phyloP scores from a whole-genome alignment of 2,329 filamentous ascomycete species.

The Ceratocystis eucalypticola region DNA sequence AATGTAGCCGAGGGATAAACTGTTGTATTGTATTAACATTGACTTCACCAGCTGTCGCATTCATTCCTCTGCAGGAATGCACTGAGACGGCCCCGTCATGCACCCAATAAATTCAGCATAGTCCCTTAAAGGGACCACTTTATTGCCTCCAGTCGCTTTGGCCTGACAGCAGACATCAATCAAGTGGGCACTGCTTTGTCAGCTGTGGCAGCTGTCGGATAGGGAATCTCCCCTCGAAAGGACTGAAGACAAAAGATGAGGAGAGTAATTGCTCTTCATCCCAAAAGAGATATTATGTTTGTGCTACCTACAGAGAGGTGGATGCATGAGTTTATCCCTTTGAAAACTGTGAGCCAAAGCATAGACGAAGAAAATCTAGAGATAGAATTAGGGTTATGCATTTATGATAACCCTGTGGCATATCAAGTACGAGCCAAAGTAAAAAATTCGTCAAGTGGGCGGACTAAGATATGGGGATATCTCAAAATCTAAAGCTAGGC shows the following conservation, averaged over 20 bases:
- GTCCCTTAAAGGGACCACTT: not conserved
- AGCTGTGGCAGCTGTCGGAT: not conserved
- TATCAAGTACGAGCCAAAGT: no score
- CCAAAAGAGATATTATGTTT: not conserved
- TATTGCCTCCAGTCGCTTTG: not conserved
- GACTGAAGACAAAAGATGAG: not conserved
- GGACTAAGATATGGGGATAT: no score
- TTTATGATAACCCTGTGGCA: not conserved
- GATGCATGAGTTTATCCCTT: not conserved
- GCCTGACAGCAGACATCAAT: not conserved
- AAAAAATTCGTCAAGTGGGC: no score
- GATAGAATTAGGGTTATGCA: not conserved
- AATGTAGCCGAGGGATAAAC: slow-evolving; percentile 2
- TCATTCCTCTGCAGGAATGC: slow-evolving; percentile 4
- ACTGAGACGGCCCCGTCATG: not conserved
- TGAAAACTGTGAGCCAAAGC: not conserved
- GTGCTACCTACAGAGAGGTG: not conserved
- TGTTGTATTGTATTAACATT: not conserved
- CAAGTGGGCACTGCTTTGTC: not conserved
- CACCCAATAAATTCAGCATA: not conserved
- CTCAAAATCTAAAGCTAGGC: no score
- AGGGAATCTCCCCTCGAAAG: not conserved
- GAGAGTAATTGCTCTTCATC: not conserved
- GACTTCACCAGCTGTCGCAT: not conserved
- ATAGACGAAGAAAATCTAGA: not conserved